These are phyloP conservation scores for Pseudogymnoascus verrucosus DNA, from an alignment of 2,329 filamentous ascomycete species.

Conservation along the genomic window DNA sequence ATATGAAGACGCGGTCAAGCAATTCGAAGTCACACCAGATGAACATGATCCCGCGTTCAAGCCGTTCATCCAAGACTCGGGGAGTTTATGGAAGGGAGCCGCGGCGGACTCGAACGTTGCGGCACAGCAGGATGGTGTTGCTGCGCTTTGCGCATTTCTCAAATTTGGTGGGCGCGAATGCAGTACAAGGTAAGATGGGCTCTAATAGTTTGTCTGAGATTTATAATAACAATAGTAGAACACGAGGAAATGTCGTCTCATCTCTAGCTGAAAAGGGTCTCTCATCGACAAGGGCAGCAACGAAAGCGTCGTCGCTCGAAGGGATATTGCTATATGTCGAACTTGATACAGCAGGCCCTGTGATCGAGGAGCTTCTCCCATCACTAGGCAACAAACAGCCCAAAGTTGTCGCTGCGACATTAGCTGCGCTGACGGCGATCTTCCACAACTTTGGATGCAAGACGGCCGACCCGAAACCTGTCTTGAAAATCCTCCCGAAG, in stretches of 20 bases:
- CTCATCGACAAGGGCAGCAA: slow-evolving; percentile 76
- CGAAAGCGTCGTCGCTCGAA: slow-evolving; percentile 80
- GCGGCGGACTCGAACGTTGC: slow-evolving; percentile 94
- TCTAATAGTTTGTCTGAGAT: too few species aligned
- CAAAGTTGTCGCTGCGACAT: slow-evolving; percentile 71
- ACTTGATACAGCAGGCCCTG: slow-evolving; percentile 72
- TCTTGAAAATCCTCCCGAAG: slow-evolving; percentile 81
- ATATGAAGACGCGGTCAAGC: slow-evolving; percentile 86
- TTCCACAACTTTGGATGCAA: slow-evolving; percentile 95
- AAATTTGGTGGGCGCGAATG: slow-evolving; percentile 81
- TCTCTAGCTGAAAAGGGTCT: slow-evolving; percentile 89
- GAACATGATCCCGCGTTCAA: slow-evolving; percentile 79
- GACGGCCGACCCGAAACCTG: slow-evolving; percentile 83
- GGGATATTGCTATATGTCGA: slow-evolving; percentile 84
- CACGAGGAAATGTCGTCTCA: slow-evolving; percentile 64
- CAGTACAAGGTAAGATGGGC: slow-evolving; percentile 56
- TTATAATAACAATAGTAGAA: slow-evolving; percentile 38
- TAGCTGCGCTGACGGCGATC: slow-evolving; percentile 71
- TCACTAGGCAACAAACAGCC: slow-evolving; percentile 80
- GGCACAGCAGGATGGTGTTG: slow-evolving; percentile 87
- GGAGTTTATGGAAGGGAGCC: slow-evolving; percentile 76
- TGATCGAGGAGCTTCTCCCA: slow-evolving; percentile 85
- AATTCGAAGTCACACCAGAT: slow-evolving; percentile 76
- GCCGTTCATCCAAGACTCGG: slow-evolving; percentile 77
- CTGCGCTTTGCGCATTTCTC: slow-evolving; percentile 81